Conservation (phyloP, 2,329 filamentous ascomycete species). For the Fusarium fujikuroi region DNA sequence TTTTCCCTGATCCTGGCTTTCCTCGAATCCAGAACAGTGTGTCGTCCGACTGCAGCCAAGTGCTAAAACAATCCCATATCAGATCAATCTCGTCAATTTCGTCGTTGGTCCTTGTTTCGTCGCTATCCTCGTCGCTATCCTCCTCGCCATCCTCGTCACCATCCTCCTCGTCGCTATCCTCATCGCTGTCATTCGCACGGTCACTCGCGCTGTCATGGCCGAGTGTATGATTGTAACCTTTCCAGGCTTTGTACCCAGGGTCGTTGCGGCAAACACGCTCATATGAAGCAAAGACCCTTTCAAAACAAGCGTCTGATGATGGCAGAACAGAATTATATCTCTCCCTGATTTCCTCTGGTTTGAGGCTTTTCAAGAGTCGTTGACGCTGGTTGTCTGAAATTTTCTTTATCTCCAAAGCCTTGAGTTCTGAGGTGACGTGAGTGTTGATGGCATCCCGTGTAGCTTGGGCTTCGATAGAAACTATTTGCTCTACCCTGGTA, state of each 20-base stretch:
- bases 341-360: neutral
- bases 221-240: too few species aligned
- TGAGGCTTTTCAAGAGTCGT: neutral
- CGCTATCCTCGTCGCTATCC: too few species aligned
- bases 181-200: too few species aligned
- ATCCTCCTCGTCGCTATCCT: too few species aligned
- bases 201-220: too few species aligned
- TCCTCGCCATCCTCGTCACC: too few species aligned
- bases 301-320: neutral
- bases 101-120: too few species aligned
- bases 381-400: neutral
- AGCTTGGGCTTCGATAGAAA: neutral
- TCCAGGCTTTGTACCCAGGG: neutral
- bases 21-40: neutral
- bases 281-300: neutral
- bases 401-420: fast-evolving
- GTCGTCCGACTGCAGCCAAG: neutral
- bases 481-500: fast-evolving
- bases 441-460: neutral
- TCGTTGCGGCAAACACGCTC: neutral
- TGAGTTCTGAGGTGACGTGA: neutral
- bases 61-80: fast-evolving
- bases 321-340: neutral
- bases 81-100: neutral
- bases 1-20: slow-evolving; percentile 3